Evolutionary conservation across 306 rosid genomes (phyloP).

Genomic region (Trifolium dubium): DNA sequence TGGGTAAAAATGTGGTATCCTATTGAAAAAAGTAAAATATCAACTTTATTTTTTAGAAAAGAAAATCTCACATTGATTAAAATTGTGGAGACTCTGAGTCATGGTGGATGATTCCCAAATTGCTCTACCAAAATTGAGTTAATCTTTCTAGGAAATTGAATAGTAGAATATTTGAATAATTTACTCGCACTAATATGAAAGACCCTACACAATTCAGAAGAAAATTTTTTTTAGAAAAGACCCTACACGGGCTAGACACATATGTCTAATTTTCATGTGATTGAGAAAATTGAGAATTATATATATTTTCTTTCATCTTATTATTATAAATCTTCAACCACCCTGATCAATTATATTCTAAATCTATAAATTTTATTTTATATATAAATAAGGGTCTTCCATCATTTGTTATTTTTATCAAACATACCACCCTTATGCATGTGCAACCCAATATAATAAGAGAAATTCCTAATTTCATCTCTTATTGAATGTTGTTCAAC

Average conservation of each 20-base stretch:
- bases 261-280: neutral
- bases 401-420: neutral
- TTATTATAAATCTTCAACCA: slow-evolving; percentile 34
- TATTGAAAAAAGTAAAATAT: too few species aligned
- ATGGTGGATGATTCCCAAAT: too few species aligned
- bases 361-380: too few species aligned
- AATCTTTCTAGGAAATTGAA: too few species aligned
- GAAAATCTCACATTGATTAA: too few species aligned
- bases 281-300: neutral
- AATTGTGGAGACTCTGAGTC: too few species aligned
- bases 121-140: too few species aligned
- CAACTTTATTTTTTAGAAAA: too few species aligned
- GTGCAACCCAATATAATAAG: neutral
- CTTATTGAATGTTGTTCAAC: slow-evolving; percentile 23
- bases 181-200: neutral
- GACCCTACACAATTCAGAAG: neutral
- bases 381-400: slow-evolving; percentile 25
- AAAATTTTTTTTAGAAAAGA: neutral
- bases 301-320: slow-evolving; percentile 29
- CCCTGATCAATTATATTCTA: slow-evolving; percentile 1
- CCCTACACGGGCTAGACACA: slow-evolving; percentile 2
- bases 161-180: too few species aligned
- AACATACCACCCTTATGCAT: slow-evolving; percentile 15
- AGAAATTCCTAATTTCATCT: slow-evolving; percentile 17
- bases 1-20: too few species aligned